These are phyloP conservation scores for Picea sitchensis DNA, from an alignment of 75 land plant genomes.

Conservation along the genomic window DNA sequence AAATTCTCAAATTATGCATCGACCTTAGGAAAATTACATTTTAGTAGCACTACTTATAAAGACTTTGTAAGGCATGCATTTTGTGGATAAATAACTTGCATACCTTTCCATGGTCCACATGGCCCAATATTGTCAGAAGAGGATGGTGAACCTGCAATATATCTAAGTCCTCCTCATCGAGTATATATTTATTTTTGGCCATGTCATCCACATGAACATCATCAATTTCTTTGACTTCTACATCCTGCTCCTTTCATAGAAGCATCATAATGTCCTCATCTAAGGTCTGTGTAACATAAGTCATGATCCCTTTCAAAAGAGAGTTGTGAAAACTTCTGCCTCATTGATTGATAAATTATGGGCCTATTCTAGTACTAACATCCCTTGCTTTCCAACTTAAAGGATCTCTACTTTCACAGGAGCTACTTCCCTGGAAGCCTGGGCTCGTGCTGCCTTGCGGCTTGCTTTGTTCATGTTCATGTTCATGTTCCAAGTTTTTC, in stretches of 20 bases:
- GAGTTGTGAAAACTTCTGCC: constrained; percentile 63
- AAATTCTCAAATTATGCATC: not conserved
- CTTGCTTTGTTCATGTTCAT: too few relatives aligned
- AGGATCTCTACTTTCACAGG: constrained; percentile 90
- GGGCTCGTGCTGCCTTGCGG: constrained; percentile 73
- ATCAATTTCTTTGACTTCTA: constrained; percentile 81
- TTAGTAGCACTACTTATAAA: too few relatives aligned
- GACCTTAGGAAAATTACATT: too few relatives aligned
- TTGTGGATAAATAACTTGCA: not conserved
- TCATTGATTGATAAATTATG: constrained; percentile 72
- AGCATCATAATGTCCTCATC: constrained; percentile 85
- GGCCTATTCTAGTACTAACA: constrained; percentile 76
- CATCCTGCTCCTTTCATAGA: constrained; percentile 82
- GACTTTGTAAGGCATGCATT: not conserved
- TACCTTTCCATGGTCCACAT: constrained; percentile 99
- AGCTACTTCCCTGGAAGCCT: constrained; percentile 80
- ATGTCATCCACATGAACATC: constrained; percentile 66
- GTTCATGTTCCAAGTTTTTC: too few relatives aligned
- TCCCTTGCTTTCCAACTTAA: constrained; percentile 84
- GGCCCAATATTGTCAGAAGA: constrained; percentile 96
- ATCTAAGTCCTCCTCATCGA: constrained; percentile 93
- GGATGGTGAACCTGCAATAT: constrained; percentile 80
- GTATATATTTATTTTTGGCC: constrained; percentile 85
- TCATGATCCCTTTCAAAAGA: constrained; percentile 78
- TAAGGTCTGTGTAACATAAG: constrained; percentile 60